Base-by-base conservation (phyloP, 2,329 filamentous ascomycete genomes). In the Ustilaginoidea virens region DNA sequence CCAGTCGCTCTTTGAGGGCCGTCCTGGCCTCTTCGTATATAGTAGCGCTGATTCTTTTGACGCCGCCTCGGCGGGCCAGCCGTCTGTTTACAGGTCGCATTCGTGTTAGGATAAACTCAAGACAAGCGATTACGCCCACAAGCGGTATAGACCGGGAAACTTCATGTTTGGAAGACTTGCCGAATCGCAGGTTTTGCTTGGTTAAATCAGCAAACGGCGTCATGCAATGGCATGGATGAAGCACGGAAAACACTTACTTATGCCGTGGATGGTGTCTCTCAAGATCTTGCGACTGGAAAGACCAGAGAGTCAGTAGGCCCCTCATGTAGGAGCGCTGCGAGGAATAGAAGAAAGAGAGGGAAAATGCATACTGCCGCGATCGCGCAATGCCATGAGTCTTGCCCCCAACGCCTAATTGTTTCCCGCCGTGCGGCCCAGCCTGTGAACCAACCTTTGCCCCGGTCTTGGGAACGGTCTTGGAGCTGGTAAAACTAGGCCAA, bases 11-110 rank as follows among this genome's bases (percentile, higher is more conserved):
- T 14, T 61, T 68, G 2, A 86, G 29, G 0, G 59, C 68, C 0
- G 4, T 12, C 0, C 80, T 58, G 0, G 63, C 48, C 0, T 80
- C 74, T 0, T 72, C 59, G 41, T 86, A 86, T 3, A 85, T 74
- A 0, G 25, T 38, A 0, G 46, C 64, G 0, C 73, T 75, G 7
- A 86, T 82, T 0, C 80, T 61, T 46, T 85, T 85, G 1, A 87
- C 74, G 0, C 80, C 80, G 2, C 80, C 80, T 5, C 80, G 71
- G 5, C 80, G 69, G 1, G 80, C 80, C 0, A 87, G 52, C 23
- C 80, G 74, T 39, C 78, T 74, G 33, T 4, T 4, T n/a, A 21
- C 8, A n/a, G n/a, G n/a, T n/a, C n/a, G n/a, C n/a, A n/a, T n/a
- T n/a, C n/a, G n/a, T n/a, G n/a, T n/a, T n/a, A n/a, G n/a, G n/a